Evolutionary conservation across 2,329 filamentous ascomycete genomes (phyloP).

Genomic region (Xylaria sp.): DNA sequence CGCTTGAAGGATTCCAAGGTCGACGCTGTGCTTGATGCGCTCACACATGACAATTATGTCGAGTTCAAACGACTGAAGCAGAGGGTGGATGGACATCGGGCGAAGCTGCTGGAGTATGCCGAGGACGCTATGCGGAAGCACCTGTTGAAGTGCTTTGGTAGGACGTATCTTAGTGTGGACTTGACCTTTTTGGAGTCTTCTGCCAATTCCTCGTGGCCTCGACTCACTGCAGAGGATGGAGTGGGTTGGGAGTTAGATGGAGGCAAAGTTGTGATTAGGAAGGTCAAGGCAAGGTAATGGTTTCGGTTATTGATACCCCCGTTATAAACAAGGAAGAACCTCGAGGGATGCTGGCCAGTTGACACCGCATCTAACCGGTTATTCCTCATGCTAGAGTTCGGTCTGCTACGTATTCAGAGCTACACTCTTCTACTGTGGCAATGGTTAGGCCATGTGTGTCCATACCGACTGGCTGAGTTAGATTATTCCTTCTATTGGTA

Average conservation of each 20-base stretch:
- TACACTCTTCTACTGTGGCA: neutral
- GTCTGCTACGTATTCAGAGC: neutral
- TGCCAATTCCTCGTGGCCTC: constrained; percentile 76
- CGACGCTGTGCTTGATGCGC: constrained; percentile 72
- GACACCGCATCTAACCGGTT: neutral
- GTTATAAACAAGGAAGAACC: constrained; percentile 14
- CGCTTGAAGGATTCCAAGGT: constrained; percentile 74
- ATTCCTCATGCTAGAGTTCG: constrained; percentile 27
- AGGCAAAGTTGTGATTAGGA: constrained; percentile 79
- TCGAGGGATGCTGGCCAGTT: constrained; percentile 1
- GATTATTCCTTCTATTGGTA: neutral
- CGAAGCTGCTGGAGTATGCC: constrained; percentile 83
- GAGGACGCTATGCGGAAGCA: constrained; percentile 78
- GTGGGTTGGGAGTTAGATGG: constrained; percentile 88
- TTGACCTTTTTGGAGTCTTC: constrained; percentile 74
- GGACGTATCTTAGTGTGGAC: constrained; percentile 81
- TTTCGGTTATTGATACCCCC: constrained; percentile 45
- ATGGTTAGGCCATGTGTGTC: neutral
- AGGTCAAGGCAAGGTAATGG: constrained; percentile 56
- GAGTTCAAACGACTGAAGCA: constrained; percentile 77
- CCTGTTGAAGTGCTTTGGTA: constrained; percentile 86
- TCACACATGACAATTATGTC: constrained; percentile 86
- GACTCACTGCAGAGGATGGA: constrained; percentile 72
- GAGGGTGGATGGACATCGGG: constrained; percentile 82
- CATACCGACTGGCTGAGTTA: neutral